Evolutionary conservation across 805 yeast genomes (phyloP).

Genomic region (Yamadazyma sp.): DNA sequence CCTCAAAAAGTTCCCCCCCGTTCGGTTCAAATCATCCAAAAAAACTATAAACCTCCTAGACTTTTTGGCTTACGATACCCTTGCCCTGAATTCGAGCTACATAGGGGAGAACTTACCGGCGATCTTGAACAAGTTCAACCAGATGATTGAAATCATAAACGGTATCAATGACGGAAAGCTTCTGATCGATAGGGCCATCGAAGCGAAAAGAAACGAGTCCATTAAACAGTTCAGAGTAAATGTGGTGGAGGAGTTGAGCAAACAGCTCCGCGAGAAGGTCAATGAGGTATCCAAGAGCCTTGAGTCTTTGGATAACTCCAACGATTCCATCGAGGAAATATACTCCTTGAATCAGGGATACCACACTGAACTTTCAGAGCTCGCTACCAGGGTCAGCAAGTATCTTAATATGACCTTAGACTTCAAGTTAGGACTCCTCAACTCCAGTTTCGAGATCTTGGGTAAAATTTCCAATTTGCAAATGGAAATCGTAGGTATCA

Average conservation of each 20-base stretch:
- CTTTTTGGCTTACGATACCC: constrained; percentile 28
- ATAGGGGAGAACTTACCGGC: constrained; percentile 29
- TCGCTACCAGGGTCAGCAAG: not conserved
- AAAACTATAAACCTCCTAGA: constrained; percentile 23
- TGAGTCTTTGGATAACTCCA: constrained; percentile 4
- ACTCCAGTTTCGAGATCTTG: constrained; percentile 26
- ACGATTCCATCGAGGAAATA: constrained; percentile 1
- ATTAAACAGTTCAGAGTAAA: constrained; percentile 24
- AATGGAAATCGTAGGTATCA: constrained; percentile 36
- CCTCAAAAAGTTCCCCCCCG: constrained; percentile 36
- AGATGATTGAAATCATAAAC: constrained; percentile 34
- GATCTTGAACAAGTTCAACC: constrained; percentile 29
- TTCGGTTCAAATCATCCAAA: constrained; percentile 17
- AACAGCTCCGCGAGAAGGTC: constrained; percentile 5
- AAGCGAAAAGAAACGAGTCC: constrained; percentile 40
- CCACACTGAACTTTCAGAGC: constrained; percentile 1
- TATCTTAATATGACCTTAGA: constrained; percentile 12
- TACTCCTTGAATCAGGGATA: not conserved
- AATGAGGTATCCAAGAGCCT: constrained; percentile 3
- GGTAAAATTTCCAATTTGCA: constrained; percentile 36
- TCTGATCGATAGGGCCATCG: constrained; percentile 41
- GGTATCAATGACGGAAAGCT: constrained; percentile 36
- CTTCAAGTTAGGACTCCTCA: constrained; percentile 27
- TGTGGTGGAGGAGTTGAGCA: constrained; percentile 5
- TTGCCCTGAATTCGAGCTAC: constrained; percentile 31